Percentiles rank a stretch among this genome's conserved stretches.
Conservation (phyloP, 2,329 filamentous ascomycete species). For the Diaporthe velutina region DNA sequence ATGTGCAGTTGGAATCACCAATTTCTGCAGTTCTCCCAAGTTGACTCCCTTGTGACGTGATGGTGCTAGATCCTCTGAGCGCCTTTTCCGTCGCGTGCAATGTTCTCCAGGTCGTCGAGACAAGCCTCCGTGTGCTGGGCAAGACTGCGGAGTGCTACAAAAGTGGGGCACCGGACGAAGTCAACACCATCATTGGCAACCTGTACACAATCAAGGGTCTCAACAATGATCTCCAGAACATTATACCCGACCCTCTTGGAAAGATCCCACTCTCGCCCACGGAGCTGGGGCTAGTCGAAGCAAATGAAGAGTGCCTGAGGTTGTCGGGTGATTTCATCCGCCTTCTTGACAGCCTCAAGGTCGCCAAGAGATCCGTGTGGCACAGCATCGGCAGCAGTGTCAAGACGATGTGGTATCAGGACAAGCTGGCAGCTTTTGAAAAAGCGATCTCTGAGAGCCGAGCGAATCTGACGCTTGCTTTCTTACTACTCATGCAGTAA, state of each 20-base stretch:
- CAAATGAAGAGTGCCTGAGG: not conserved
- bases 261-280: not conserved
- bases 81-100: not conserved
- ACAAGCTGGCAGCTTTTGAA: not conserved
- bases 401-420: not conserved
- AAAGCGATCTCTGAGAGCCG: not conserved
- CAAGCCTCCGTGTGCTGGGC: not conserved
- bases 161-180: not conserved
- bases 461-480: not conserved
- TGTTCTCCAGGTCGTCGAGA: conserved; percentile 12
- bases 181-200: not conserved
- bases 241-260: not conserved
- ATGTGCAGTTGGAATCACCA: too few relatives aligned
- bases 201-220: not conserved
- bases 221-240: not conserved
- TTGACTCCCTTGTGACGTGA: not conserved
- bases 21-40: not conserved
- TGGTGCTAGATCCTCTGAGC: not conserved
- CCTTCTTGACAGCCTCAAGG: not conserved
- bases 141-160: conserved; percentile 1
- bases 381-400: not conserved
- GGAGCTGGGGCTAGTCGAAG: not conserved
- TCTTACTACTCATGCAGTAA: not conserved
- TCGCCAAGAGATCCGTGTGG: not conserved
- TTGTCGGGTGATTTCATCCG: not conserved